Base-by-base conservation (phyloP, 768 basidiomycete genomes). In the Tricholoma flavovirens region DNA sequence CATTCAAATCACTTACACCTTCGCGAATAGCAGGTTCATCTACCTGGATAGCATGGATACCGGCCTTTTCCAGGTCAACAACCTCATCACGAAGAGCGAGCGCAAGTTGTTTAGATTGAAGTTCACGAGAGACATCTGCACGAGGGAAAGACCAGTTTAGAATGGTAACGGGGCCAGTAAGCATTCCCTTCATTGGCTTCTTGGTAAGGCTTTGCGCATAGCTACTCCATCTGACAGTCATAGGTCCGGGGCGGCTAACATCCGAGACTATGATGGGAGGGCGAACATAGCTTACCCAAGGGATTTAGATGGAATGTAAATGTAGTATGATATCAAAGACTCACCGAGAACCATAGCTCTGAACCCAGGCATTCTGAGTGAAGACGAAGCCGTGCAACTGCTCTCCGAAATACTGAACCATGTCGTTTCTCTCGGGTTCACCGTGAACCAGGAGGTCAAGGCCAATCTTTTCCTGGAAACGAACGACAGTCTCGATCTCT, bases 71-170 rank as follows among this genome's bases (percentile, higher is more conserved):
- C 66, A 98, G 90, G 77, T 99, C 97, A 62, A 93, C 63, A 60
- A 99, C 97, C 73, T 99, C 97, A 68, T 98, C 97, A 63, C 97
- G 94, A 69, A 99, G 92, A 55, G 97, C 88, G 61, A 99, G 83
- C 55, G 97, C 97, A 62, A 99, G 85, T 73, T 99, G 97, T 81
- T 95, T 93, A 71, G 93, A 94, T 78, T 99, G 97, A 62, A 95
- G 73, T 76, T 98, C 96, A 70, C 92, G 91, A 54, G 89, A 84
- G 63, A 98, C 89, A 70, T 99, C 97, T 62, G 93, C 93, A 73
- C 97, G 96, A 68, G 97, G 97, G 95, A 99, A 99, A 32, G 97
- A 98, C 97, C 97, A 99, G 83, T 98, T 98, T 75, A 98, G 85
- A 75, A 99, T 97, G 59, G 93, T 94, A 72, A 98, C 95, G 17